A percentile compares a stretch with the other conserved stretches of the same genome.
phyloP scores from a whole-genome alignment of 176 grass and related monocot genomes.

The Calamus simplicifolius region DNA sequence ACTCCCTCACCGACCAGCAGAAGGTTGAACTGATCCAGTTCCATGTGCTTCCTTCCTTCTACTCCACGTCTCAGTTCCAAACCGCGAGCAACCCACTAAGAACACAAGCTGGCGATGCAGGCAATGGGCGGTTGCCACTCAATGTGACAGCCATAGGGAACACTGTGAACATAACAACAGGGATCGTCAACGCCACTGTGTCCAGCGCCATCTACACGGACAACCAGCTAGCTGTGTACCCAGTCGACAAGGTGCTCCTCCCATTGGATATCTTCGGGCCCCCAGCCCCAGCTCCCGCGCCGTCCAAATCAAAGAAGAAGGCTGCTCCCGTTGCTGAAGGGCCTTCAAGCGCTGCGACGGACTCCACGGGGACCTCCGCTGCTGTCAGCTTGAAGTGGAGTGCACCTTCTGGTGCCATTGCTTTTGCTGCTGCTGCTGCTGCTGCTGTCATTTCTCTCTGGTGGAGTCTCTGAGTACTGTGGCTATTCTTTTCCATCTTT shows the following conservation, averaged over 20 bases:
- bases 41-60: slow-evolving; percentile 48
- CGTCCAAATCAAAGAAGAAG: slow-evolving; percentile 39
- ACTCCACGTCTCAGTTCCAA: slow-evolving; percentile 56
- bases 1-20: slow-evolving; percentile 68
- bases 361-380: slow-evolving; percentile 28
- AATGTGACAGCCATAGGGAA: slow-evolving; percentile 55
- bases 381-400: slow-evolving; percentile 19
- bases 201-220: slow-evolving; percentile 52
- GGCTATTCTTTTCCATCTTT: too few relatives aligned
- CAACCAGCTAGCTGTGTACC: slow-evolving; percentile 60
- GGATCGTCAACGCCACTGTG: slow-evolving; percentile 64
- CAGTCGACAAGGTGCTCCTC: slow-evolving; percentile 69
- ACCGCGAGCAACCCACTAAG: slow-evolving; percentile 90
- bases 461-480: slow-evolving; percentile 30
- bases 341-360: slow-evolving; percentile 33
- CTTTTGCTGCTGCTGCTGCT: slow-evolving; percentile 28
- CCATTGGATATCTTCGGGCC: slow-evolving; percentile 44
- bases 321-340: slow-evolving; percentile 9
- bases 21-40: slow-evolving; percentile 83
- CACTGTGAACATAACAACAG: slow-evolving; percentile 79
- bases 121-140: slow-evolving; percentile 51
- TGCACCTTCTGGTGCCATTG: slow-evolving; percentile 10
- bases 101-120: slow-evolving; percentile 66
- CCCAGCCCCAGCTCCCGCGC: slow-evolving; percentile 37
- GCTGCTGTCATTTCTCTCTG: slow-evolving; percentile 32